Evolutionary conservation across 75 land plant genomes (phyloP), one percentile per base, ranked within the genome.

Genomic region (Selaginella tamariscina): DNA sequence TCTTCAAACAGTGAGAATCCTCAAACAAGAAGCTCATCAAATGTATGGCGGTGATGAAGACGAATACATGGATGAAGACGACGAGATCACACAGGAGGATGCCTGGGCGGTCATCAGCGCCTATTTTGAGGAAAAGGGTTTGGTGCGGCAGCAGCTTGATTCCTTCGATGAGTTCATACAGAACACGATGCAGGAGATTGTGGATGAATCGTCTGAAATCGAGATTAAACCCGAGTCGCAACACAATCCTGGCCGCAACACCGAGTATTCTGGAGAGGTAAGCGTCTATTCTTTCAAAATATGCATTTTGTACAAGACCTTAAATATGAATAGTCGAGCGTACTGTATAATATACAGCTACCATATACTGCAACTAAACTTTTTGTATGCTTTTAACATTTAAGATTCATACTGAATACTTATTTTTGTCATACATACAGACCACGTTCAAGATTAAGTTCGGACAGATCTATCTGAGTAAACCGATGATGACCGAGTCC

Each of bases 401-500:
- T 44, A 22, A 64, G n/a, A 31, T 31, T 30, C 31, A 21, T 44
- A 27, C 24, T 22, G 11, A 2, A 44, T 68, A 15, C n/a, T 65
- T 27, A 24, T 33, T 30, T 78, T 72, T n/a, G n/a, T n/a, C n/a
- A n/a, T n/a, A n/a, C n/a, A n/a, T n/a, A n/a, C 83, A 95, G 99
- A 88, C 86, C 0, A 77, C 94, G 9, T 88, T 85, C 79, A 95
- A 95, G 81, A 95, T 95, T 24, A 85, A 81, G 59, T 95, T 95
- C 69, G 99, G 99, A 44, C 99, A 95, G 68, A 95, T 95, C 27
- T 95, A 95, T 73, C 70, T 95, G 28, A 95, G 99, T 60, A 95
- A 91, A 72, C 99, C 99, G 9, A 90, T 95, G 99, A 90, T 95
- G 99, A 95, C 99, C 1, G 99, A 95, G 56, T 85, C 98, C 1